Evolutionary conservation across 176 grass and related monocot species (phyloP), one percentile per base, ranked within the genome.

Genomic region (Musa acuminata): DNA sequence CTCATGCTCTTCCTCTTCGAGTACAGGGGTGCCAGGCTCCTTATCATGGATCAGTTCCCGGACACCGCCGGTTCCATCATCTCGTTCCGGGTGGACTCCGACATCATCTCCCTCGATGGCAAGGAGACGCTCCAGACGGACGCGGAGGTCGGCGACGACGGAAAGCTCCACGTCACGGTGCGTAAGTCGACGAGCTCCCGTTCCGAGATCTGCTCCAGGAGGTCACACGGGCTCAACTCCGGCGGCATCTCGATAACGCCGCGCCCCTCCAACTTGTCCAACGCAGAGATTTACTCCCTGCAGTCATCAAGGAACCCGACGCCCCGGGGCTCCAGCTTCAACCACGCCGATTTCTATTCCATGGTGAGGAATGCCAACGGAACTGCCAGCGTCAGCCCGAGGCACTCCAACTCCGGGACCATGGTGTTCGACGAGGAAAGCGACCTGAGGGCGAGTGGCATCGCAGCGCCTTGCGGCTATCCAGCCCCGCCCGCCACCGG

Each of bases 151-250:
- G 50, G 69, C 11, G 43, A 52, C 3, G 69, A 53, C 43, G 69
- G 69, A 8, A 72, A 53, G 49, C 69, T 72, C 50, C 69, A 72
- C 20, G 69, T 72, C 17, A 21, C 48, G 50, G 69, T 53, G 8
- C 9, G 69, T 17, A 72, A 72, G 69, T 72, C 69, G 14, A 53
- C 69, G 2, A 50, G 67, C 71, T 73, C 71, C 11, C 20, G 49
- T 1, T 52, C 71, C 5, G 71, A 52, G 71, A 6, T 8, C 11
- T 72, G 19, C 51, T 54, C 50, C 51, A 49, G n/a, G 19, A 49
- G 16, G 11, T 72, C 70, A 8, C 70, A 72, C 48, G 71, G 71
- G n/a, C n/a, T 52, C n/a, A 54, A 72, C 51, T 72, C 71, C 20
- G 35, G 51, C 22, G 51, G 11, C 63, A 4, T 26, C 26, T 50